Evolutionary conservation across 352 stramenopile species (phyloP).

Genomic region (Albugo candida): DNA sequence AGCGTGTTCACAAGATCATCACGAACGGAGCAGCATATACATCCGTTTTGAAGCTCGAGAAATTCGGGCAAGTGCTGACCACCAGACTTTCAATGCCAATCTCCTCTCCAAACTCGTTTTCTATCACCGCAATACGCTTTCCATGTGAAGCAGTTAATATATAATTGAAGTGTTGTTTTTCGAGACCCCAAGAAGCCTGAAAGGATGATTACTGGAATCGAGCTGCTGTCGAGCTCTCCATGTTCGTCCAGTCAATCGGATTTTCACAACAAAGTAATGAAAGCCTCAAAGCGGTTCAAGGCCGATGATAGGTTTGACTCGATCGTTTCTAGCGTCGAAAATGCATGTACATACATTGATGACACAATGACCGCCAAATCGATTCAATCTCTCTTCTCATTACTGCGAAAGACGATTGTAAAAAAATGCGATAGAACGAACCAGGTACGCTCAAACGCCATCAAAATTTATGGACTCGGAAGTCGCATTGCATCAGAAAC

Average conservation of each 20-base stretch:
- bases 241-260: too few species aligned
- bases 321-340: too few species aligned
- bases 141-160: conserved; percentile 86
- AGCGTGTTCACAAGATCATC: conserved; percentile 77
- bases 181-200: conserved; percentile 90
- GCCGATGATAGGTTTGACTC: too few species aligned
- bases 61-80: conserved; percentile 69
- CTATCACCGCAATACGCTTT: conserved; percentile 93
- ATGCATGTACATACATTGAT: neutral
- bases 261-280: too few species aligned
- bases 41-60: conserved; percentile 94
- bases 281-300: too few species aligned
- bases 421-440: conserved; percentile 56
- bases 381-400: conserved; percentile 46
- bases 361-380: conserved; percentile 35
- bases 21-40: conserved; percentile 94
- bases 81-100: conserved; percentile 86
- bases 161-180: conserved; percentile 95
- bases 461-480: conserved; percentile 75
- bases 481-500: conserved; percentile 32
- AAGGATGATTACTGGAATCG: conserved; percentile 86
- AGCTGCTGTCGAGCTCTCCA: too few species aligned
- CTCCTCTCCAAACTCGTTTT: conserved; percentile 98
- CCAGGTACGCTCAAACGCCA: conserved; percentile 58
- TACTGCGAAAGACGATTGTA: conserved; percentile 50